Conservation (phyloP, 176 grass and related monocot species). For the Hordeum marinum region DNA sequence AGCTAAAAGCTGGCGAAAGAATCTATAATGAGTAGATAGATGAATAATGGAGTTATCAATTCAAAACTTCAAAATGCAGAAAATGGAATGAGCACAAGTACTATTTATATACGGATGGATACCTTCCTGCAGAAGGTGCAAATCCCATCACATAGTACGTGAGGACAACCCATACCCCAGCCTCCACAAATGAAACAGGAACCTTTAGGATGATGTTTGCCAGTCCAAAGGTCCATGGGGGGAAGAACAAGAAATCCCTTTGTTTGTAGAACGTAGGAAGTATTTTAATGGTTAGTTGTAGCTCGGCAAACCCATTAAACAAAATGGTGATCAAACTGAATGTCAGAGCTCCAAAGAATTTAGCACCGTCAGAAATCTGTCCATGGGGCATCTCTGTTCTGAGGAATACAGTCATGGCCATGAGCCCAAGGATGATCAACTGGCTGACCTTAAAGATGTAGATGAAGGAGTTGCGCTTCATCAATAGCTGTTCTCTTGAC, state of each 20-base stretch:
- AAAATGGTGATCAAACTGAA: conserved; percentile 35
- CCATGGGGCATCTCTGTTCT: conserved; percentile 46
- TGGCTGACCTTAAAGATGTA: conserved; percentile 53
- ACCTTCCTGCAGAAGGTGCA: conserved; percentile 53
- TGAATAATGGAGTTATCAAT: neutral
- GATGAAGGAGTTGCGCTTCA: conserved; percentile 64
- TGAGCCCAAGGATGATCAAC: conserved; percentile 42
- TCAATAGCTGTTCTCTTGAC: conserved; percentile 41
- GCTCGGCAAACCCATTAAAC: conserved; percentile 58
- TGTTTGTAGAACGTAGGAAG: no score
- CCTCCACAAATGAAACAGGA: conserved; percentile 51
- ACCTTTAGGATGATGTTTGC: conserved; percentile 44
- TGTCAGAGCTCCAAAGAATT: conserved; percentile 42
- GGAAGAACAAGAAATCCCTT: conserved; percentile 56
- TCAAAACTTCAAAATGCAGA: neutral
- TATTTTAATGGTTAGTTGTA: conserved; percentile 40
- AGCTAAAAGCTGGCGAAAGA: conserved; percentile 71
- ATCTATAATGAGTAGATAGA: conserved; percentile 38
- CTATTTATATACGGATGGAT: neutral
- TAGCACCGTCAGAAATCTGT: conserved; percentile 24
- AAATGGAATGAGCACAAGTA: neutral
- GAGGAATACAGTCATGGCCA: conserved; percentile 51
- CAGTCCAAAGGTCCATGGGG: conserved; percentile 50
- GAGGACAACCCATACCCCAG: conserved; percentile 40
- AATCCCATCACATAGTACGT: conserved; percentile 66